phyloP scores from a whole-genome alignment of 73 alveolate genomes.

The Paramecium primaurelia region DNA sequence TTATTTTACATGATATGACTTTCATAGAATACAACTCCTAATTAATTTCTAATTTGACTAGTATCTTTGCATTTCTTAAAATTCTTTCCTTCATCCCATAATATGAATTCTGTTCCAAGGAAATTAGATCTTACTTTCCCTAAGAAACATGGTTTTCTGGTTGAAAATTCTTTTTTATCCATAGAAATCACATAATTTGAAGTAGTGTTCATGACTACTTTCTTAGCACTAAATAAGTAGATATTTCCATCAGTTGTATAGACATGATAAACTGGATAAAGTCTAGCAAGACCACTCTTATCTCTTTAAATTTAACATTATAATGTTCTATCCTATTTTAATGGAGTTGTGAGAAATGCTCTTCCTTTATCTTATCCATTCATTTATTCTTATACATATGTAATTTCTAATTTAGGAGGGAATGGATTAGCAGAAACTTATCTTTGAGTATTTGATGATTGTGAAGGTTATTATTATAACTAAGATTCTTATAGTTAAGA shows the following conservation, averaged over 20 bases:
- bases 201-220: conserved; percentile 75
- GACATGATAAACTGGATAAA: conserved; percentile 82
- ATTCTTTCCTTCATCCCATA: conserved; percentile 79
- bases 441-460: background rate
- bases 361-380: conserved; percentile 24
- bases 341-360: conserved; percentile 60
- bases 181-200: conserved; percentile 78
- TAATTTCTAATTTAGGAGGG: background rate
- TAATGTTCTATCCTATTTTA: conserved; percentile 56
- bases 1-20: conserved; percentile 82
- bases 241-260: conserved; percentile 73
- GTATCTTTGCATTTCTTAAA: conserved; percentile 72
- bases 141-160: conserved; percentile 61
- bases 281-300: conserved; percentile 75
- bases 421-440: background rate
- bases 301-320: conserved; percentile 78
- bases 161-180: conserved; percentile 71
- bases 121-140: conserved; percentile 88
- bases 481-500: background rate
- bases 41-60: conserved; percentile 65
- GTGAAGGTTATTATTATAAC: background rate
- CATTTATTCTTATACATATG: background rate
- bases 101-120: conserved; percentile 86
- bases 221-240: conserved; percentile 83
- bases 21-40: conserved; percentile 82